phyloP scores from a whole-genome alignment of 208 protist genomes.

The Wallacemonas sp. region DNA sequence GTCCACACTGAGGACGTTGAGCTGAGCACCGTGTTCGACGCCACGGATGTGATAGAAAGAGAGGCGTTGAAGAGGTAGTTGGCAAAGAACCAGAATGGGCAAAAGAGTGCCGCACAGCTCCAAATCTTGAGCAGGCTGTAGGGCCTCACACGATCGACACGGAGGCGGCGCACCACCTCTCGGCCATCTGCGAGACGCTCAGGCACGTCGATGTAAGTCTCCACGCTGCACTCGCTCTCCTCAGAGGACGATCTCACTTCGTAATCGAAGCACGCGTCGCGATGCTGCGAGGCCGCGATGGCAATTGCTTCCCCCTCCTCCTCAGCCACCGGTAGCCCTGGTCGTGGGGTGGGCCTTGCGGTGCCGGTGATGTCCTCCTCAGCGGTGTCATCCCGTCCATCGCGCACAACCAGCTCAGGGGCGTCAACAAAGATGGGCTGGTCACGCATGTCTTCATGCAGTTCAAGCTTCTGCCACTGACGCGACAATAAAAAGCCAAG shows the following conservation, averaged over 20 bases:
- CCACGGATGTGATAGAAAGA: conserved; percentile 82
- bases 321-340: background rate
- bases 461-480: conserved; percentile 57
- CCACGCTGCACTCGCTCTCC: conserved; percentile 13
- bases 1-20: conserved; percentile 88
- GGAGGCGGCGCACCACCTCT: conserved; percentile 21
- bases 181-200: background rate
- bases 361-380: background rate
- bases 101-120: conserved; percentile 73
- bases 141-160: conserved; percentile 39
- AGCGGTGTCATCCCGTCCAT: background rate
- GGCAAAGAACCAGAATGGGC: conserved; percentile 88
- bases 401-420: conserved; percentile 21
- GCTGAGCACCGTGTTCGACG: conserved; percentile 89
- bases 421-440: conserved; percentile 67
- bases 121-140: conserved; percentile 77
- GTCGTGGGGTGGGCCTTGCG: background rate
- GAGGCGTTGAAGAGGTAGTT: conserved; percentile 93
- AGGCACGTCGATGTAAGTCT: conserved; percentile 9
- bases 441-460: conserved; percentile 31
- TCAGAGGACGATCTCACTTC: background rate
- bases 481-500: conserved; percentile 62
- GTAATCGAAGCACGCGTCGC: conserved; percentile 17
- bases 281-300: too few relatives aligned
- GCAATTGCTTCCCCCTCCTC: background rate